Conservation (phyloP, 1,139 yeast species). For the Debaryomyces singareniensis region DNA sequence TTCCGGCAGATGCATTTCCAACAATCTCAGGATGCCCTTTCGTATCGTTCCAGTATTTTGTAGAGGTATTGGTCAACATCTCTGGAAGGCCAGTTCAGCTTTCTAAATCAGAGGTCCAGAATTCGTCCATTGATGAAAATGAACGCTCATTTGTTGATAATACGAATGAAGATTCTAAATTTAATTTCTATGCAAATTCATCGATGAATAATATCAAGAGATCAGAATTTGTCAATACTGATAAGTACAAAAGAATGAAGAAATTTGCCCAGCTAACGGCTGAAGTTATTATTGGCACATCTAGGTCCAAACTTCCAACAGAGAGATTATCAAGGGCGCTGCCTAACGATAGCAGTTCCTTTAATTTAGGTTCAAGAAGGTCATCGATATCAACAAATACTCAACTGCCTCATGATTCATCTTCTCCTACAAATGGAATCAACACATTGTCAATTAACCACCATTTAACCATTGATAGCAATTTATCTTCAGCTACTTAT, state of each 20-base stretch:
- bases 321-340: too few relatives aligned
- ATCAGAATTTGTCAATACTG: constrained; percentile 65
- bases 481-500: constrained; percentile 3
- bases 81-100: constrained; percentile 34
- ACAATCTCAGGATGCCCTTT: constrained; percentile 69
- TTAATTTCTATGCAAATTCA: constrained; percentile 21
- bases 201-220: constrained; percentile 29
- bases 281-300: constrained; percentile 77
- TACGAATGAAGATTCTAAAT: constrained; percentile 14
- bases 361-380: not conserved
- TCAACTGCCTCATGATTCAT: not conserved
- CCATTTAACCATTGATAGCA: not conserved
- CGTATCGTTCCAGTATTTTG: constrained; percentile 77
- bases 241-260: constrained; percentile 62
- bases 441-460: not conserved
- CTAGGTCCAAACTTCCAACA: constrained; percentile 30
- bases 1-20: constrained; percentile 85
- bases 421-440: not conserved
- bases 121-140: constrained; percentile 8
- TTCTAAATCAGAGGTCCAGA: constrained; percentile 22
- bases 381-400: not conserved
- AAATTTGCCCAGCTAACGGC: constrained; percentile 75
- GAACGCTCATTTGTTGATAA: constrained; percentile 5
- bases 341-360: not conserved
- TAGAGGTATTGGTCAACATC: constrained; percentile 75